Evolutionary conservation across 768 basidiomycete species (phyloP), one percentile per base, ranked within the genome.

Genomic region (Russula griseocarnosa): DNA sequence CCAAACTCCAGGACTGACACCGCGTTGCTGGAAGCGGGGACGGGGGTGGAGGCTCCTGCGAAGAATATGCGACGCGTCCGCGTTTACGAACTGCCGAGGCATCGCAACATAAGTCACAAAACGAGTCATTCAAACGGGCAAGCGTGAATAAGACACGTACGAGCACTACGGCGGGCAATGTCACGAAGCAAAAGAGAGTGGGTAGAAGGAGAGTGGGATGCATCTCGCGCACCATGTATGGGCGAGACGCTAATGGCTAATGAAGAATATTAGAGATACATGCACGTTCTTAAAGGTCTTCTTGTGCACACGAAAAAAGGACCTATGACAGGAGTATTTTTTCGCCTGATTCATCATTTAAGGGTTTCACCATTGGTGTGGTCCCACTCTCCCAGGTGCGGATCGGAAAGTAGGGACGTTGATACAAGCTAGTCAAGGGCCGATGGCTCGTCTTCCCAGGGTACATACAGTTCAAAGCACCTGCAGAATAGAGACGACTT

Each of bases 1-100:
- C 86, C 86, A 90, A 55, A 73, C 77, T 3, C 76, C 75, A 9
- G 84, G 20, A 36, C n/a, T 42, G 49, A 73, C 55, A 36, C 34
- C 54, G 46, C 60, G 54, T 47, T 62, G 42, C 5, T 56, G 42
- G 54, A 52, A 22, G 47, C 57, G 44, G 36, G n/a, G 46, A 59
- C 63, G 62, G 28, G 51, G 60, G 1, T 44, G 30, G 44, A 61
- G 53, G 60, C 42, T 44, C 42, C 34, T 44, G 49, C 50, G 44
- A 47, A 63, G 51, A 58, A 8, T 22, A 13, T 51, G 26, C 11
- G 38, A 57, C 5, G 5, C 11, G 32, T 58, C 47, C 14, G 52
- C 57, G n/a, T 10, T 32, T 51, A 44, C 55, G 24, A 56, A 36
- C 59, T 65, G 40, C 55, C 14, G 57, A 26, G 54, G 14, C 38